Base-by-base conservation (phyloP, 208 protist genomes). In the Kentomonas sorsogonicus region DNA sequence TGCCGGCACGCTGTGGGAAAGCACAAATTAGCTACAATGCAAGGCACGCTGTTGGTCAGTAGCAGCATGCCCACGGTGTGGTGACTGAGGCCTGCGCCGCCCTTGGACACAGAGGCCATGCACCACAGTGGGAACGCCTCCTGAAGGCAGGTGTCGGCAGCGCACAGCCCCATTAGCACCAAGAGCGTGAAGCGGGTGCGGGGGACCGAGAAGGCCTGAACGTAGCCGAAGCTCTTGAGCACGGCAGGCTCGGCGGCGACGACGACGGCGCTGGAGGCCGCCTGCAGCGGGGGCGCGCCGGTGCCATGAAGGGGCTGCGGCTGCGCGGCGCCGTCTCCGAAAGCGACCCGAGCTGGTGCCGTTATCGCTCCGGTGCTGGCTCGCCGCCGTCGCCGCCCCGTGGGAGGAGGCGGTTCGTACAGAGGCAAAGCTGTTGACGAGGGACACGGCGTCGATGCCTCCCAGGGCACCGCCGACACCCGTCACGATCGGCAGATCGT, bases 51-150 rank as follows among this genome's bases (percentile, higher is more conserved):
- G 41, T 71, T 65, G 33, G 56, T 56, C 25, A 81, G 55, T n/a
- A 91, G 62, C 16, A 91, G 45, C 29, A 51, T 62, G 53, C 79
- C 80, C 23, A 83, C 60, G 33, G 75, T 57, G 16, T 61, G 20
- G 2, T 69, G 67, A 6, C 46, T 38, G 52, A 83, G 61, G 30
- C 55, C 57, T 1, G 88, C 60, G 4, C 79, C 79, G 9, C 79
- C 83, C 23, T 65, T 66, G 20, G 61, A 46, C 18, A 63, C 41
- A 31, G 72, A 68, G 10, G 83, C 72, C 38, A 85, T 83, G 5
- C 67, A 59, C 77, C 79, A 86, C 30, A 91, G 64, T 16, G 74
- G 73, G 40, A 91, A 58, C 22, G 75, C 60, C 40, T 87, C 77
- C 13, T 56, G 40, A 41, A 83, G 67, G 16, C 57, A 60, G 50